A percentile compares a stretch with the other conserved stretches of the same genome.
phyloP scores from a whole-genome alignment of 148 eudicot genomes.

The Vaccinium darrowii region DNA sequence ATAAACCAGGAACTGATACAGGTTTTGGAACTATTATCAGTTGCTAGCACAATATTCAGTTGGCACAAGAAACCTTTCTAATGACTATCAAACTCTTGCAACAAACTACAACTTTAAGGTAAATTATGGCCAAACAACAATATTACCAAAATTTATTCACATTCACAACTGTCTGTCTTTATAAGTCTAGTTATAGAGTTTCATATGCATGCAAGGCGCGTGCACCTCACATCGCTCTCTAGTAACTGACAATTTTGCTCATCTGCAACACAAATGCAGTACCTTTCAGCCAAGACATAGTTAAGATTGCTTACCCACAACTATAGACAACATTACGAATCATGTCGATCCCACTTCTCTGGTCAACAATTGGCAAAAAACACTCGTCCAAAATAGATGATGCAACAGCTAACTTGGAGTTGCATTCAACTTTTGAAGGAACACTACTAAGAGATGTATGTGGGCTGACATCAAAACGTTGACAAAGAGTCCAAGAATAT shows the following conservation, averaged over 20 bases:
- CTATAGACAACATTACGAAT: conserved; percentile 73
- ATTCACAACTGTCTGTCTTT: not conserved
- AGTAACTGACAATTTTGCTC: conserved; percentile 1
- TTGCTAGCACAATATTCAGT: not conserved
- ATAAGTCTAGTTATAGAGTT: not conserved
- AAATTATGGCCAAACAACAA: not conserved
- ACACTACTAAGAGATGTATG: conserved; percentile 28
- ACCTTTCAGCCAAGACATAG: not conserved
- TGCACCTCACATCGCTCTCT: not conserved
- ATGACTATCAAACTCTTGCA: not conserved
- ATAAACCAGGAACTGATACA: not conserved
- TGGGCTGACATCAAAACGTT: conserved; percentile 44
- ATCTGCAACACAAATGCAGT: not conserved
- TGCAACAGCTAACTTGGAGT: conserved; percentile 89
- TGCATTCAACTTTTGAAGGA: conserved; percentile 53
- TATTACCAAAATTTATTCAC: not conserved
- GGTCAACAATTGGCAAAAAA: conserved; percentile 84
- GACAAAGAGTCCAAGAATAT: conserved; percentile 74
- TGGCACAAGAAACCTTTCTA: not conserved
- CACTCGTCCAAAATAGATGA: conserved; percentile 83
- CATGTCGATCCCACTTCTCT: conserved; percentile 71
- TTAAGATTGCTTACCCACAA: conserved; percentile 65
- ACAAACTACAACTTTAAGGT: not conserved
- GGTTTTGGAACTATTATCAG: not conserved
- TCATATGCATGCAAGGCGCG: not conserved